Evolutionary conservation across 495 filamentous ascomycete genomes (phyloP).

Genomic region (Penicillium antarcticum): DNA sequence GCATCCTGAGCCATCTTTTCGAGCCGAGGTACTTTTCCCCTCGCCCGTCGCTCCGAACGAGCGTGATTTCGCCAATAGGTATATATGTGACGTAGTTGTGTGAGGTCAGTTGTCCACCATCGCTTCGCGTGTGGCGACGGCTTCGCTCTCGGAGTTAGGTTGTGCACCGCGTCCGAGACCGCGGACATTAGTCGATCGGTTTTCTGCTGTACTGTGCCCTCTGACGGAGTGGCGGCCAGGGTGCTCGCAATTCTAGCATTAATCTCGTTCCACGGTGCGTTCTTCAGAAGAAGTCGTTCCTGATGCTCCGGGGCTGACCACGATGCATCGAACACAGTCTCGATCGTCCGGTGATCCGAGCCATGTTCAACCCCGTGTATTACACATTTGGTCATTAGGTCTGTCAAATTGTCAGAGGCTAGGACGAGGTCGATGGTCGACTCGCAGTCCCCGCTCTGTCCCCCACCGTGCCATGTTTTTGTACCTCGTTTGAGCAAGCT

Average conservation of each 20-base stretch:
- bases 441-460: constrained; percentile 16
- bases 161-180: constrained; percentile 7
- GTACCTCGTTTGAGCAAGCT: constrained; percentile 29
- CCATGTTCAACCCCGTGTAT: constrained; percentile 26
- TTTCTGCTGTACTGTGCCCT: constrained; percentile 17
- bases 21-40: constrained; percentile 12
- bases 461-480: constrained; percentile 23
- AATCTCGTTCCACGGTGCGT: constrained; percentile 25
- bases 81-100: constrained; percentile 6
- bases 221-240: constrained; percentile 15
- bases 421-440: constrained; percentile 29
- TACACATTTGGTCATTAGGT: constrained; percentile 20
- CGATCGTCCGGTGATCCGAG: constrained; percentile 31
- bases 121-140: constrained; percentile 13
- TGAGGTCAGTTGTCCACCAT: constrained; percentile 14
- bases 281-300: constrained; percentile 27
- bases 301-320: constrained; percentile 4
- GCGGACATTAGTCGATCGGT: constrained; percentile 16
- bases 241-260: constrained; percentile 20
- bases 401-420: constrained; percentile 16
- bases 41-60: constrained; percentile 10
- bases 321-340: constrained; percentile 21
- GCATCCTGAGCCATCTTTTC: constrained; percentile 13
- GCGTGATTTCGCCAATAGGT: constrained; percentile 13
- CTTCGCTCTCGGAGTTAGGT: constrained; percentile 10